Conservation (phyloP, 192 early-diverging fungal species). For the Gryganskiella cystojenkinii region DNA sequence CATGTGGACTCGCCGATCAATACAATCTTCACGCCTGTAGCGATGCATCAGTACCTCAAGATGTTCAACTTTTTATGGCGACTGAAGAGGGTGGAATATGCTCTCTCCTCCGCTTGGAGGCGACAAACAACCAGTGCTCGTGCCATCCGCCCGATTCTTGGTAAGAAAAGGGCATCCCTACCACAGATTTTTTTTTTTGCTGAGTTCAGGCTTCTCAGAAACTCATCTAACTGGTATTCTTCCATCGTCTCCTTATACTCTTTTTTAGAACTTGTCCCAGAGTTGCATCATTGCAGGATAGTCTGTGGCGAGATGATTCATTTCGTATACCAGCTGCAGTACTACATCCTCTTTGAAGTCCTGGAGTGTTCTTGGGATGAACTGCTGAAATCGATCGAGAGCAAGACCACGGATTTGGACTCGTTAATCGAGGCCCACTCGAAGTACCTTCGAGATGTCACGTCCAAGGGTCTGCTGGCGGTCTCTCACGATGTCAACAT, state of each 20-base stretch:
- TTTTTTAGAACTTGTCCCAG: constrained; percentile 59
- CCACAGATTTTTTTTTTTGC: neutral
- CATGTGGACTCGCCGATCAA: constrained; percentile 83
- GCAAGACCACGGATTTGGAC: constrained; percentile 80
- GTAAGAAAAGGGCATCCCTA: too few relatives aligned
- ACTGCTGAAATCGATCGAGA: constrained; percentile 66
- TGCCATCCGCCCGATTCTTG: constrained; percentile 54
- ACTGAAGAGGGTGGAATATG: constrained; percentile 88
- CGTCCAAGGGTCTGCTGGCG: constrained; percentile 70
- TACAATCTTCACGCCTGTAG: constrained; percentile 78
- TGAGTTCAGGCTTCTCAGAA: neutral
- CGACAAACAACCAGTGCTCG: constrained; percentile 77
- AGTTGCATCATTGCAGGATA: constrained; percentile 75
- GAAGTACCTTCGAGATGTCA: constrained; percentile 76
- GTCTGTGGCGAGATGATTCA: constrained; percentile 91
- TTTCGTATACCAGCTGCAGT: constrained; percentile 93
- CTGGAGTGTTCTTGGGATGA: constrained; percentile 92
- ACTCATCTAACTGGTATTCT: neutral
- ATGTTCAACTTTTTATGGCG: constrained; percentile 91
- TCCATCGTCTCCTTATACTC: neutral
- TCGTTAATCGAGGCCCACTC: constrained; percentile 82
- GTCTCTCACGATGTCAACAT: constrained; percentile 55
- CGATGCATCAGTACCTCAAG: constrained; percentile 84
- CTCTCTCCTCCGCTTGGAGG: constrained; percentile 80
- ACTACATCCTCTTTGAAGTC: constrained; percentile 92